Conservation (phyloP, 768 basidiomycete genomes). For the Macrolepiota fuliginosa region DNA sequence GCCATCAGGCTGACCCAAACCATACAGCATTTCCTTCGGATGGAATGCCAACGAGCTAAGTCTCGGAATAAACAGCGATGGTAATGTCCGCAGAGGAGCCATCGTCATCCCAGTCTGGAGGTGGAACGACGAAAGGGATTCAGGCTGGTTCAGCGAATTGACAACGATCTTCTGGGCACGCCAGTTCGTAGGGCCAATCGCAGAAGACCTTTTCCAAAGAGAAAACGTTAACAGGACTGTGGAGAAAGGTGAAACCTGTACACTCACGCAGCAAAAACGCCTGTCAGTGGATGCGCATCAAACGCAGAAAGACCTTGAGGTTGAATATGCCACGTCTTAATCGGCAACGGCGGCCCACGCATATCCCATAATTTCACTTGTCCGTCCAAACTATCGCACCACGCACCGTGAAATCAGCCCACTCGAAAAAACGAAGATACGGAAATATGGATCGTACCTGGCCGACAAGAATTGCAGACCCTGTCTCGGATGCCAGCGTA, state of each 20-base stretch:
- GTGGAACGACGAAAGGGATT: slow-evolving; percentile 34
- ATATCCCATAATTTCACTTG: slow-evolving; percentile 92
- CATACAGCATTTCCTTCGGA: slow-evolving; percentile 73
- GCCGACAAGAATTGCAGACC: slow-evolving; percentile 78
- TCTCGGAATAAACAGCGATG: slow-evolving; percentile 48
- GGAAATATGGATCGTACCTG: slow-evolving; percentile 50
- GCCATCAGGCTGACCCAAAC: slow-evolving; percentile 45
- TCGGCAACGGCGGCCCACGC: slow-evolving; percentile 57
- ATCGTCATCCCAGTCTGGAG: slow-evolving; percentile 44
- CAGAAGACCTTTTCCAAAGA: slow-evolving; percentile 38
- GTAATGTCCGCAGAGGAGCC: slow-evolving; percentile 38
- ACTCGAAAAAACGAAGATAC: neutral
- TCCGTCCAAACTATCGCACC: slow-evolving; percentile 68
- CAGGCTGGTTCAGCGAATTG: slow-evolving; percentile 40
- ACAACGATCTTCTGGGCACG: slow-evolving; percentile 55
- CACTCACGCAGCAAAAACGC: slow-evolving; percentile 83
- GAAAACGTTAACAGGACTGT: neutral
- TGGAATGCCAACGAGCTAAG: slow-evolving; percentile 62
- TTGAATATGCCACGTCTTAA: slow-evolving; percentile 63
- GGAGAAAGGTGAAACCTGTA: neutral
- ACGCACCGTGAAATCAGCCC: neutral
- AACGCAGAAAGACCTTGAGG: slow-evolving; percentile 77
- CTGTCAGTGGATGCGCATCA: slow-evolving; percentile 80
- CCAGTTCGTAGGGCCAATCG: slow-evolving; percentile 48
- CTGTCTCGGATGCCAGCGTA: slow-evolving; percentile 74